These are phyloP conservation scores for Aleurites moluccanus DNA, from an alignment of 441 rosid species.

Conservation along the genomic window DNA sequence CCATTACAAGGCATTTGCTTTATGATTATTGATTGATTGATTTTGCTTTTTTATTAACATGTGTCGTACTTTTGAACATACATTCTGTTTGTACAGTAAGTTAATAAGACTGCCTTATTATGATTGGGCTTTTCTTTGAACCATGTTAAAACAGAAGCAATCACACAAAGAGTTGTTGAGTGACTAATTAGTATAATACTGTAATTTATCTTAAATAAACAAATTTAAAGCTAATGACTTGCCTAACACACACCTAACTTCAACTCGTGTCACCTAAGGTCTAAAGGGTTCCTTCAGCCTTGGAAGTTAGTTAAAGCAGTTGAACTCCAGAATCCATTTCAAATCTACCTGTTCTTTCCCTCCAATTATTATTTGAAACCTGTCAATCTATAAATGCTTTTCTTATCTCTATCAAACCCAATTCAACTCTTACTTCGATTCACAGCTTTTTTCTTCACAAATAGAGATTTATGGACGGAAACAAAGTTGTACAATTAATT, in stretches of 20 bases:
- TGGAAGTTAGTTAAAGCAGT: slow-evolving; percentile 50
- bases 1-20: too few species aligned
- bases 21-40: too few species aligned
- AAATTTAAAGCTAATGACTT: neutral
- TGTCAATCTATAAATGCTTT: slow-evolving; percentile 27
- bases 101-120: too few species aligned
- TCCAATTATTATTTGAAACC: slow-evolving; percentile 20
- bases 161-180: neutral
- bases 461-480: slow-evolving; percentile 31
- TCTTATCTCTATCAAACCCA: neutral
- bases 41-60: too few species aligned
- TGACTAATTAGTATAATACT: neutral
- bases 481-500: slow-evolving; percentile 24
- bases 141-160: too few species aligned
- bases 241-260: slow-evolving; percentile 31
- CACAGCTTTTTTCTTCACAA: neutral
- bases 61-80: too few species aligned
- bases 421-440: neutral
- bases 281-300: slow-evolving; percentile 1
- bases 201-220: neutral
- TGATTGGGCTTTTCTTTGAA: too few species aligned
- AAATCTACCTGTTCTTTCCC: slow-evolving; percentile 32
- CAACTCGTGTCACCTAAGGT: slow-evolving; percentile 4
- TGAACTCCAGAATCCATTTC: slow-evolving; percentile 59
- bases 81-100: too few species aligned